Evolutionary conservation across 1,284 basidiomycete species (phyloP), one percentile per base, ranked within the genome.

Genomic region (Malassezia slooffiae): DNA sequence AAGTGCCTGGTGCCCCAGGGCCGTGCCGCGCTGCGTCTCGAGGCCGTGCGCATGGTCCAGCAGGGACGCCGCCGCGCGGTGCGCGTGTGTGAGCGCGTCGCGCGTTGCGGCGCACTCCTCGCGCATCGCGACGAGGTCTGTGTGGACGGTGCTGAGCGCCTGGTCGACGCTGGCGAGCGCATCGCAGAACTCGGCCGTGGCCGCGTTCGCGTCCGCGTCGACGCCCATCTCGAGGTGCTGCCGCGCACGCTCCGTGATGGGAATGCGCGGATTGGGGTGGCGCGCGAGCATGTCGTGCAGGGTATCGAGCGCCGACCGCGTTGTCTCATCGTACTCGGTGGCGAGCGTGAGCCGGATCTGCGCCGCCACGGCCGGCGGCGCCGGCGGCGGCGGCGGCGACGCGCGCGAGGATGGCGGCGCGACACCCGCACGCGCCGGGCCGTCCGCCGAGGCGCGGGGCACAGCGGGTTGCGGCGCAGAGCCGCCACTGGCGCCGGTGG

Each of bases 1-100:
- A 45, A 95, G 81, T 0, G 80, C 79, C 43, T 80, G 70, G 16
- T 74, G 65, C 11, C 71, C 58, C 1, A 45, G 28, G 0, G 55
- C 40, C 3, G 47, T 44, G 3, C 34, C 38, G 20, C 52, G 31
- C 30, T 55, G 52, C 24, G 29, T 26, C 15, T 44, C 21, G 12
- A 55, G 36, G 4, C 47, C 42, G 17, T 19, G 26, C 13, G 53
- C 50, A 16, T 55, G 51, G 15, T 53, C 41, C 17, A 43, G 27
- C 10, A 45, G 19, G 8, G 29, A n/a, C 15, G 12, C 12, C 10
- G 43, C n/a, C 10, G 23, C 16, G 23, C 4, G 6, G 9, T 6
- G 5, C 4, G 32, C 37, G 21, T 11, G 15, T 10, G 17, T 22
- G 16, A 39, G 17, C 2, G 11, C 6, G 9, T 15, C 29, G 8